Evolutionary conservation across 805 yeast genomes (phyloP).

Genomic region (Kuraishia piskuri): DNA sequence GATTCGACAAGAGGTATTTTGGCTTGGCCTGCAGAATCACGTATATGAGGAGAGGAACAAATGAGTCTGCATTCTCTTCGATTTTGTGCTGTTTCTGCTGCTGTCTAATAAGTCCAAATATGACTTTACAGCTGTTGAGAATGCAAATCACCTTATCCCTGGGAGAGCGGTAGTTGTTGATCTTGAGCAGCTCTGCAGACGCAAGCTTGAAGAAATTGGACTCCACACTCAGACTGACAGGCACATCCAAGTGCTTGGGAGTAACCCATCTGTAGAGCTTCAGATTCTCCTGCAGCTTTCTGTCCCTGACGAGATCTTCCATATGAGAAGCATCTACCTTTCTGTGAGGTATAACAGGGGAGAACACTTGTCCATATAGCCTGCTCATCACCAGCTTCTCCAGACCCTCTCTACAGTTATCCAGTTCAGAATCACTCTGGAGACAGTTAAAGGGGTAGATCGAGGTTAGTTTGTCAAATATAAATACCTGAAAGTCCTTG

Average conservation of each 20-base stretch:
- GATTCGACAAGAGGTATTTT: conserved; percentile 60
- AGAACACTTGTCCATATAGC: conserved; percentile 66
- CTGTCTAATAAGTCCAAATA: conserved; percentile 77
- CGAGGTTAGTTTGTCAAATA: conserved; percentile 49
- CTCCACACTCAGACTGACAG: conserved; percentile 34
- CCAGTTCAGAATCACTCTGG: conserved; percentile 45
- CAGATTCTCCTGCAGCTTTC: conserved; percentile 37
- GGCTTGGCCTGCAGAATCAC: conserved; percentile 68
- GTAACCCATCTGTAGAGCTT: conserved; percentile 45
- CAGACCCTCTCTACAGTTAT: conserved; percentile 80
- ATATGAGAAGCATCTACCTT: conserved; percentile 46
- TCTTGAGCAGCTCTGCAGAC: conserved; percentile 62
- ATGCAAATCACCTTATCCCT: conserved; percentile 90
- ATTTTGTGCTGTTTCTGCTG: conserved; percentile 26
- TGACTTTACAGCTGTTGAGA: conserved; percentile 84
- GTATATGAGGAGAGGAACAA: conserved; percentile 81
- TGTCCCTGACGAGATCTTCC: conserved; percentile 59
- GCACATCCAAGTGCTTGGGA: conserved; percentile 74
- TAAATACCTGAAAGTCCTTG: conserved; percentile 67
- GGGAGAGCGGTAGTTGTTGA: conserved; percentile 84
- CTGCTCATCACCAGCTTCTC: conserved; percentile 91
- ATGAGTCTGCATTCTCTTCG: conserved; percentile 87
- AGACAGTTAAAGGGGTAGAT: conserved; percentile 71
- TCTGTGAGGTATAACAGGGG: conserved; percentile 47
- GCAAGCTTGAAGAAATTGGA: conserved; percentile 58